A percentile compares a stretch with the other conserved stretches of the same genome.
Conservation (phyloP, 805 yeast species). For the Saccharomycodes ludwigii region DNA sequence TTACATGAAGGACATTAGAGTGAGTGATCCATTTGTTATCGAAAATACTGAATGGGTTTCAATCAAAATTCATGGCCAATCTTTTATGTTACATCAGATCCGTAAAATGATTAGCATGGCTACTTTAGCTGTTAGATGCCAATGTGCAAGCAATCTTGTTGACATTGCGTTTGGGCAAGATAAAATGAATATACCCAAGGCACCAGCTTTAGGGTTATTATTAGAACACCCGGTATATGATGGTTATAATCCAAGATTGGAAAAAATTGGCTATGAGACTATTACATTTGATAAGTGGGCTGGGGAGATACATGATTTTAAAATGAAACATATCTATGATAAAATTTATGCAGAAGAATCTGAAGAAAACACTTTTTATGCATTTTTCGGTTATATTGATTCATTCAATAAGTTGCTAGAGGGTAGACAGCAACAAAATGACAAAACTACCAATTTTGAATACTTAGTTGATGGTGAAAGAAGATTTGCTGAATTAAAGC, state of each 20-base stretch:
- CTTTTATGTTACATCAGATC: constrained; percentile 96
- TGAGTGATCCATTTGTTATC: constrained; percentile 81
- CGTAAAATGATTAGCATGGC: constrained; percentile 98
- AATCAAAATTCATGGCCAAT: constrained; percentile 93
- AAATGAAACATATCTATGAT: constrained; percentile 79
- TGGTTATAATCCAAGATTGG: constrained; percentile 60
- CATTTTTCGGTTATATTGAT: constrained; percentile 85
- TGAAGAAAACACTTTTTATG: constrained; percentile 76
- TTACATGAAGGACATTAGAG: constrained; percentile 66
- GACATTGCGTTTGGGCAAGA: constrained; percentile 60
- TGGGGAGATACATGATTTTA: constrained; percentile 70
- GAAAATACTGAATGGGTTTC: constrained; percentile 95
- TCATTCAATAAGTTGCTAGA: constrained; percentile 48
- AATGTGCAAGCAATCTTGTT: constrained; percentile 70
- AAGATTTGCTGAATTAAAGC: constrained; percentile 24
- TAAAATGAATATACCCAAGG: constrained; percentile 87
- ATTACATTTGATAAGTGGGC: constrained; percentile 57
- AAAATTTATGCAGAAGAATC: constrained; percentile 86
- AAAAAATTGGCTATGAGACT: constrained; percentile 64
- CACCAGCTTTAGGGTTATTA: constrained; percentile 88
- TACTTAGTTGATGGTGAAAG: constrained; percentile 4
- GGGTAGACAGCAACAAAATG: constrained; percentile 29
- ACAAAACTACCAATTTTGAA: constrained; percentile 14
- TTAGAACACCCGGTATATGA: constrained; percentile 89
- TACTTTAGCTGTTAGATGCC: constrained; percentile 70